These are phyloP conservation scores for Populus euphratica DNA, from an alignment of 345 rosid species.

Conservation along the genomic window DNA sequence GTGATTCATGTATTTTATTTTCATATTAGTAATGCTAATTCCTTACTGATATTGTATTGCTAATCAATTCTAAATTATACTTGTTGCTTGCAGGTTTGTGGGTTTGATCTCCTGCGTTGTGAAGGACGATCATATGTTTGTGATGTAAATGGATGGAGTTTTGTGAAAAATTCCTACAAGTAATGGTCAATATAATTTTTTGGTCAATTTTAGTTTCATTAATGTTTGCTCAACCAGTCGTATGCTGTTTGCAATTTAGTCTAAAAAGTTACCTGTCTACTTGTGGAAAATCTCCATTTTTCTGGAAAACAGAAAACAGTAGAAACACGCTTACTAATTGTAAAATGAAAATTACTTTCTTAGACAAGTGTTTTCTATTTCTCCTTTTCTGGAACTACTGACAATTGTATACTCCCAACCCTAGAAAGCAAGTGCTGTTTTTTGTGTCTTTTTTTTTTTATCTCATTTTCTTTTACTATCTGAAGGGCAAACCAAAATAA, in stretches of 20 bases:
- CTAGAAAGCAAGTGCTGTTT: neutral
- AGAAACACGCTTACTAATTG: neutral
- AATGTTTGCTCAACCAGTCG: neutral
- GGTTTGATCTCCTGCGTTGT: conserved; percentile 95
- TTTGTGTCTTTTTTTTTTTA: neutral
- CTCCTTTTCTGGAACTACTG: neutral
- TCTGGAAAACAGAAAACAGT: neutral
- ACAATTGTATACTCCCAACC: neutral
- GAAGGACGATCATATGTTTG: conserved; percentile 97
- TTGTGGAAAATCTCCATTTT: neutral
- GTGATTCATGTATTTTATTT: neutral
- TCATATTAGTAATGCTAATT: neutral
- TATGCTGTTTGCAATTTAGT: neutral
- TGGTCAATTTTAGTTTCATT: neutral
- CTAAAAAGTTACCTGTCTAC: neutral
- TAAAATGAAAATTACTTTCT: neutral
- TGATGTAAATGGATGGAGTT: conserved; percentile 99
- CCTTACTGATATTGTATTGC: neutral
- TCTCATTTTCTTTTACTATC: neutral
- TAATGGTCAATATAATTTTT: conserved; percentile 31
- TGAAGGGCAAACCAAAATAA: neutral
- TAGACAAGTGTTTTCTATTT: neutral
- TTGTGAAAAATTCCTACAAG: conserved; percentile 98
- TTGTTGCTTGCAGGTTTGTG: conserved; percentile 73
- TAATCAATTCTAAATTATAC: neutral